Conservation (phyloP, 2,329 filamentous ascomycete species). For the Pyricularia pennisetigena region DNA sequence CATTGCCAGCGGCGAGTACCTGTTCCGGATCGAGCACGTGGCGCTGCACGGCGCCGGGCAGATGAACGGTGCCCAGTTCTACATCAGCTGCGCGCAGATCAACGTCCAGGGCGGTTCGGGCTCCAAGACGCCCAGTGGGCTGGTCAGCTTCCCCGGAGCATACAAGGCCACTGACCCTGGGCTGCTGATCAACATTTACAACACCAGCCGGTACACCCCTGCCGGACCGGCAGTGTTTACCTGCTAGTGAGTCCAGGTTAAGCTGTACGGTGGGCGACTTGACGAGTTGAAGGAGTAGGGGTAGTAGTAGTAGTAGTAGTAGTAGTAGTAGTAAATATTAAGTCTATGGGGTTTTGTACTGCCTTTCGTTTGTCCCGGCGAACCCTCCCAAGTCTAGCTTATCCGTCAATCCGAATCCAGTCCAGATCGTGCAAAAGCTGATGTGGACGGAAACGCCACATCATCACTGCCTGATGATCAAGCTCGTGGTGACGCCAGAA, state of each 20-base stretch:
- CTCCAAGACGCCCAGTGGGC: constrained; percentile 7
- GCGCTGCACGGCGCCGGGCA: constrained; percentile 7
- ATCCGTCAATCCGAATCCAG: not conserved
- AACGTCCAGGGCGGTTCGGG: constrained; percentile 7
- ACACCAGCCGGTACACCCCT: constrained; percentile 8
- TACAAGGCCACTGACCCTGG: constrained; percentile 10
- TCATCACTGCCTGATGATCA: not conserved
- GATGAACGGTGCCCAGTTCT: constrained; percentile 9
- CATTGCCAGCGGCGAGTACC: constrained; percentile 8
- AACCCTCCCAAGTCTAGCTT: not conserved
- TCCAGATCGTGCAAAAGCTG: not conserved
- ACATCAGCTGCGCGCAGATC: constrained; percentile 10
- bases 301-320: too few relatives aligned
- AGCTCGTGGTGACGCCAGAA: constrained; percentile 43
- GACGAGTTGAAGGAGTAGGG: too few relatives aligned
- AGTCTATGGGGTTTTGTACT: not conserved
- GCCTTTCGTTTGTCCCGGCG: too few relatives aligned
- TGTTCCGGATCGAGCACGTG: constrained; percentile 9
- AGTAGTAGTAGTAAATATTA: not conserved
- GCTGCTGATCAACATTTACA: constrained; percentile 9
- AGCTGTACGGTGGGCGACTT: too few relatives aligned
- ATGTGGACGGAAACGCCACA: not conserved
- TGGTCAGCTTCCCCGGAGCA: constrained; percentile 10
- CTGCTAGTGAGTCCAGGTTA: constrained; percentile 3
- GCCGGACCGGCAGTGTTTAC: constrained; percentile 9